Percentiles rank a stretch among this genome's conserved stretches.
Evolutionary conservation across 106 monocot species (phyloP).

Genomic region (Dioscorea zingiberensis): DNA sequence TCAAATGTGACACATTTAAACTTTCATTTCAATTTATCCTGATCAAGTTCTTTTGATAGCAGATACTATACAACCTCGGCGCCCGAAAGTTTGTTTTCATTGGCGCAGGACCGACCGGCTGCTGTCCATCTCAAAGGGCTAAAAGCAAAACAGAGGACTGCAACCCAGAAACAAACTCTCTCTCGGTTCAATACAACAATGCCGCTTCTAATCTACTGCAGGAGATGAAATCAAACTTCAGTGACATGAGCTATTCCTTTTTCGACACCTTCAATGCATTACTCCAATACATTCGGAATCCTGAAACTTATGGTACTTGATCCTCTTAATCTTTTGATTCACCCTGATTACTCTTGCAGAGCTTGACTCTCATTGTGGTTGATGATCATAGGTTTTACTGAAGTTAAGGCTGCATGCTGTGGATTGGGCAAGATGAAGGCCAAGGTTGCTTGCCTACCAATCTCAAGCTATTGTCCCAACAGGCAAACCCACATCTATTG

Average conservation of each 20-base stretch:
- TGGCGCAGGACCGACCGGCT: too few species aligned
- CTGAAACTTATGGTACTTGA: slow-evolving; percentile 24
- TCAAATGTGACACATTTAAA: not conserved
- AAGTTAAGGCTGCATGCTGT: slow-evolving; percentile 52
- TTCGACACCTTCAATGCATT: slow-evolving; percentile 44
- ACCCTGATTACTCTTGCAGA: too few species aligned
- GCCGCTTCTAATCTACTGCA: slow-evolving; percentile 29
- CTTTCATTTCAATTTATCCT: not conserved
- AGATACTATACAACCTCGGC: slow-evolving; percentile 70
- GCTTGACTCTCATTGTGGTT: too few species aligned
- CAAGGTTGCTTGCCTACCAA: slow-evolving; percentile 38
- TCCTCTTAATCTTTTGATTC: not conserved
- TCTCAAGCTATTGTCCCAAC: slow-evolving; percentile 39
- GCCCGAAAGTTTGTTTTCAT: slow-evolving; percentile 62
- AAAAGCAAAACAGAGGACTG: slow-evolving; percentile 42
- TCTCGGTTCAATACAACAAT: slow-evolving; percentile 25
- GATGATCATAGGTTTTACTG: slow-evolving; percentile 30
- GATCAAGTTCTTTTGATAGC: not conserved
- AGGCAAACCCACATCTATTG: slow-evolving; percentile 34
- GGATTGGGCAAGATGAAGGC: slow-evolving; percentile 48
- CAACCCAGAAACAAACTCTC: slow-evolving; percentile 26
- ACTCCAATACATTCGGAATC: slow-evolving; percentile 22
- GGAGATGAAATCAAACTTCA: slow-evolving; percentile 27
- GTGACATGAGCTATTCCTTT: slow-evolving; percentile 56
- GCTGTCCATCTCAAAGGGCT: too few species aligned